A percentile compares a stretch with the other conserved stretches of the same genome.
phyloP scores from a whole-genome alignment of 352 stramenopile species.

The Phytophthora ohioensis region DNA sequence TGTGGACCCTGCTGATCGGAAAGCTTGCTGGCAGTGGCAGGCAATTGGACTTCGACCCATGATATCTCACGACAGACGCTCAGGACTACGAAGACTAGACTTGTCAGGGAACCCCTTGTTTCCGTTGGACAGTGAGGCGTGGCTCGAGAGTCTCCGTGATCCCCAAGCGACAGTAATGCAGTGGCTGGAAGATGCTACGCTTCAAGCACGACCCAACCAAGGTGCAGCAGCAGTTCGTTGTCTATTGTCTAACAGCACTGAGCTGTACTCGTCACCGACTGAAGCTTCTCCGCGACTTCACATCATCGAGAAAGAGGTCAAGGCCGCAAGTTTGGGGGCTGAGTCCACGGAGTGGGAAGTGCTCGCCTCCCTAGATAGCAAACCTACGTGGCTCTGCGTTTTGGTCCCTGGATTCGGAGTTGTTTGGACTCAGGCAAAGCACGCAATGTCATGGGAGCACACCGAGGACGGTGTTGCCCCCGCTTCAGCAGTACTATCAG shows the following conservation, averaged over 20 bases:
- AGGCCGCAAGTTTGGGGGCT: constrained; percentile 10
- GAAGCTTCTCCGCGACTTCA: constrained; percentile 28
- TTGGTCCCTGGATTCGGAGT: constrained; percentile 40
- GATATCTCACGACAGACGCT: not conserved
- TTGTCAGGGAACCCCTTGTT: constrained; percentile 44
- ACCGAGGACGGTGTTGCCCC: constrained; percentile 5
- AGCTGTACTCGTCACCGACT: constrained; percentile 33
- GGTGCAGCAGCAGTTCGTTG: constrained; percentile 17
- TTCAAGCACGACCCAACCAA: constrained; percentile 10
- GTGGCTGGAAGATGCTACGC: constrained; percentile 18
- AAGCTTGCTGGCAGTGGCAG: constrained; percentile 44
- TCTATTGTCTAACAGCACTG: constrained; percentile 29
- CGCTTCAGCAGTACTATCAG: constrained; percentile 25
- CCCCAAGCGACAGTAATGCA: constrained; percentile 25
- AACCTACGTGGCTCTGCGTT: constrained; percentile 38
- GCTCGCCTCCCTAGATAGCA: constrained; percentile 15
- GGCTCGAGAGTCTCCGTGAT: constrained; percentile 34
- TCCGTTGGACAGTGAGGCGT: constrained; percentile 39
- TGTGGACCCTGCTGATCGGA: constrained; percentile 36
- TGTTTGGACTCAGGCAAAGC: constrained; percentile 33
- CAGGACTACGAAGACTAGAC: constrained; percentile 34
- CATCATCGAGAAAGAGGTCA: constrained; percentile 38
- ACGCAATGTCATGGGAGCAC: constrained; percentile 33
- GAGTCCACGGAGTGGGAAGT: constrained; percentile 38
- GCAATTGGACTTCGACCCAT: constrained; percentile 36